phyloP scores from a whole-genome alignment of 305 asterid genomes.

The Ilex paraguariensis region DNA sequence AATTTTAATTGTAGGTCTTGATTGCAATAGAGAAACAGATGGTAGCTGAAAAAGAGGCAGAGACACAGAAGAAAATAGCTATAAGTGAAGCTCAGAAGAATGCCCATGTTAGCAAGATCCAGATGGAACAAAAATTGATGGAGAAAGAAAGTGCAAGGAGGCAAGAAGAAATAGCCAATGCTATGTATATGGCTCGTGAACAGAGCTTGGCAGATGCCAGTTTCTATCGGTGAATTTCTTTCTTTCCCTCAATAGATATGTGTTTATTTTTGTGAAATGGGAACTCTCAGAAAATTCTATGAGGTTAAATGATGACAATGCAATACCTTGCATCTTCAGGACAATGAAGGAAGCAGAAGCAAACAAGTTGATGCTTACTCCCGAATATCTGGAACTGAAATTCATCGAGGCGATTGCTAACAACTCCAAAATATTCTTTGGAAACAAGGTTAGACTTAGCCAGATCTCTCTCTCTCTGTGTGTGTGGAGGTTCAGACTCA shows the following conservation, averaged over 20 bases:
- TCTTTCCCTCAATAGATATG: not conserved
- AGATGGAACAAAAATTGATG: slow-evolving; percentile 90
- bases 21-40: slow-evolving; percentile 87
- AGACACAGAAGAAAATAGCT: slow-evolving; percentile 88
- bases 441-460: slow-evolving; percentile 62
- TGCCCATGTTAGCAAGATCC: slow-evolving; percentile 91
- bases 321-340: slow-evolving; percentile 32
- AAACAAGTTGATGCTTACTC: slow-evolving; percentile 83
- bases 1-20: slow-evolving; percentile 49
- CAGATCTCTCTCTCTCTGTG: slow-evolving; percentile 1
- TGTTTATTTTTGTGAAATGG: not conserved
- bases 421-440: slow-evolving; percentile 87
- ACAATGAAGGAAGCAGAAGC: slow-evolving; percentile 89
- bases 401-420: slow-evolving; percentile 90
- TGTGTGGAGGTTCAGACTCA: slow-evolving; percentile 12
- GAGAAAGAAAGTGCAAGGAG: slow-evolving; percentile 89
- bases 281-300: not conserved
- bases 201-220: slow-evolving; percentile 95
- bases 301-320: not conserved
- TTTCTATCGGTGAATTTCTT: slow-evolving; percentile 60
- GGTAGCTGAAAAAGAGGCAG: slow-evolving; percentile 98
- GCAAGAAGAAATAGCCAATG: slow-evolving; percentile 88
- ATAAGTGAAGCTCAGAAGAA: slow-evolving; percentile 89
- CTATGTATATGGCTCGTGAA: slow-evolving; percentile 91
- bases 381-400: slow-evolving; percentile 76